Evolutionary conservation across 805 yeast genomes (phyloP), one percentile per base, ranked within the genome.

Genomic region (Clavispora fructus): DNA sequence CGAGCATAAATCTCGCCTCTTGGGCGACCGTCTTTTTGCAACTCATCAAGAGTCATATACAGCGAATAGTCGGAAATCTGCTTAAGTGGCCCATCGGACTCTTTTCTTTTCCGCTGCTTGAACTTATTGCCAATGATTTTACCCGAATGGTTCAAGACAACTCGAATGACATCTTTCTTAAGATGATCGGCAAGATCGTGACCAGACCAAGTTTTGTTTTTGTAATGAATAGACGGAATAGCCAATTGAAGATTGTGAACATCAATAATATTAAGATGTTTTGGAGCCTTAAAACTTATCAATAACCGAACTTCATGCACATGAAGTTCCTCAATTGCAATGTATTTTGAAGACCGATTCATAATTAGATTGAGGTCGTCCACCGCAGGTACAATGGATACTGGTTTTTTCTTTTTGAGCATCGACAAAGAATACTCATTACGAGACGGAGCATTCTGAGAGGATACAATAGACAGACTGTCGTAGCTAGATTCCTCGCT

Each of bases 71-170:
- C 65, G 0, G 66, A 59, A 9, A 73, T 63, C 47, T 71, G 76
- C 46, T 65, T 64, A 52, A 73, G 60, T 10, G 75, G 76, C 39
- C 62, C 63, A 7, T 52, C 39, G 0, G 50, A 43, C 19, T 48
- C 45, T 9, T 50, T 51, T 42, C 66, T 57, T 54, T 70, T 77
- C 33, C 66, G 69, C 9, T 49, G 39, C 52, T 69, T 74, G 47
- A 92, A 67, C 64, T 87, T 89, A 60, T 88, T 88, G n/a, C 85
- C 82, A 31, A 91, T 60, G 42, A 92, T 78, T 47, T 83, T 80
- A 3, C 96, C 97, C 0, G 91, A 76, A 55, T 85, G 89, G 40
- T 71, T 71, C 44, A 85, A 54, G 17, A 85, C 63, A 1, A 82
- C 71, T 58, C 75, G 81, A 33, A 82, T 64, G n/a, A 84, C 57